Conservation (phyloP, 192 early-diverging fungal species). For the Thoreauomyces humboldtii region DNA sequence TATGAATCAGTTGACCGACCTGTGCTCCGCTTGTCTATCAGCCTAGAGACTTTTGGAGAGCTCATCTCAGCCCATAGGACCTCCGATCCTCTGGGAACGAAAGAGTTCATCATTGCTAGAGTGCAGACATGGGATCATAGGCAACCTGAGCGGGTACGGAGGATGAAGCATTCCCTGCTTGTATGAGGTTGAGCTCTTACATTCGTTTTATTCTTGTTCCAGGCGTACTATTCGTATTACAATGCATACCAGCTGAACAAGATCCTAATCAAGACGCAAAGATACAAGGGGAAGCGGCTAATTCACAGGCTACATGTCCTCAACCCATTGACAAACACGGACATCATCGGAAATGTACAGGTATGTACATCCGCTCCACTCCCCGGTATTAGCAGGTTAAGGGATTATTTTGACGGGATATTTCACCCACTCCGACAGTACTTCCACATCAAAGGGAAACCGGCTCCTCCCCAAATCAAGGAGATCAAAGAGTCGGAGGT, state of each 20-base stretch:
- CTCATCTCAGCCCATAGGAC: constrained; percentile 41
- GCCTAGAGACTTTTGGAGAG: constrained; percentile 57
- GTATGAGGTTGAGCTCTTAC: constrained; percentile 12
- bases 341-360: constrained; percentile 63
- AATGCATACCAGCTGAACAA: constrained; percentile 62
- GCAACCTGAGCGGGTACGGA: constrained; percentile 46
- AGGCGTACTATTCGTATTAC: constrained; percentile 57
- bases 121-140: constrained; percentile 61
- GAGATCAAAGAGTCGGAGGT: neutral
- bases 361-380: too few species aligned
- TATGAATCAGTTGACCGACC: too few species aligned
- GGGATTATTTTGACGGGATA: too few species aligned
- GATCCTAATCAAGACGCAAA: constrained; percentile 62
- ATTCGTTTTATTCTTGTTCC: neutral
- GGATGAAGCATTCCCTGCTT: too few species aligned
- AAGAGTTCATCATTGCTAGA: constrained; percentile 56
- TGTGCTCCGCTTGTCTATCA: constrained; percentile 13
- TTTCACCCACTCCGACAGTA: too few species aligned
- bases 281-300: constrained; percentile 55
- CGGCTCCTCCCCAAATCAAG: too few species aligned
- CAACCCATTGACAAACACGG: constrained; percentile 62
- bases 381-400: too few species aligned
- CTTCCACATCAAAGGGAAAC: neutral
- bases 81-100: constrained; percentile 40
- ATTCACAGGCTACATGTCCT: constrained; percentile 61